Conservation (phyloP, 371 early-diverging fungal genomes). For the Amoeboaphelidium occidentale region DNA sequence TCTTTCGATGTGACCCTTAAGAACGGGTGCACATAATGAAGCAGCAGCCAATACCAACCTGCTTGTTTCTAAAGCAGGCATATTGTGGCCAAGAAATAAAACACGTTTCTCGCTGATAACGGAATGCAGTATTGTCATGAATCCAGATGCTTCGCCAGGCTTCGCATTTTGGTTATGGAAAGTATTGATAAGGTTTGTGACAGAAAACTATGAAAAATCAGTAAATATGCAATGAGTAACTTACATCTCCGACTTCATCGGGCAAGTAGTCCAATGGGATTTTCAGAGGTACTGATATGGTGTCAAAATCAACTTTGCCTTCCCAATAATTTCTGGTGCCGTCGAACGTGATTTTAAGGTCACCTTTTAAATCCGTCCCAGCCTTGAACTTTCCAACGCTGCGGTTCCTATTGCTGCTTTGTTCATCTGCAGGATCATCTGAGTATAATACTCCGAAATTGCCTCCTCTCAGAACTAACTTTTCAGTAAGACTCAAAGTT, state of each 20-base stretch:
- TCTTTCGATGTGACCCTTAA: constrained; percentile 63
- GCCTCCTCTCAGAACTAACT: constrained; percentile 27
- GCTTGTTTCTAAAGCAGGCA: constrained; percentile 75
- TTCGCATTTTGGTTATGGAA: constrained; percentile 17
- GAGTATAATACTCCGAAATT: constrained; percentile 60
- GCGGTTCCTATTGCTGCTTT: neutral
- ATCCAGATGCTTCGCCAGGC: constrained; percentile 1
- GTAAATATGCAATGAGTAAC: constrained; percentile 8
- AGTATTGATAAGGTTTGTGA: constrained; percentile 43
- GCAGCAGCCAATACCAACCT: constrained; percentile 76
- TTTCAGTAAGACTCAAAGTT: constrained; percentile 34
- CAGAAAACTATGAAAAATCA: constrained; percentile 32
- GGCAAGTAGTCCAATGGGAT: constrained; percentile 57
- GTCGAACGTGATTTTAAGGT: too few species aligned
- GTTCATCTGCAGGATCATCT: constrained; percentile 35
- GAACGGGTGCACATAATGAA: constrained; percentile 58
- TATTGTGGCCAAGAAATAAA: constrained; percentile 71
- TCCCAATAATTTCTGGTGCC: constrained; percentile 33
- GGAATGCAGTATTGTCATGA: constrained; percentile 53
- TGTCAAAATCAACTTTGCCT: constrained; percentile 51
- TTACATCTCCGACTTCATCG: constrained; percentile 77
- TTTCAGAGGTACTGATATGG: constrained; percentile 52
- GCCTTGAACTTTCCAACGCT: constrained; percentile 34
- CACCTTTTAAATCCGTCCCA: constrained; percentile 14
- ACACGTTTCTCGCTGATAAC: constrained; percentile 71